Evolutionary conservation across 495 filamentous ascomycete species (phyloP).

Genomic region (Penicillium waksmanii): DNA sequence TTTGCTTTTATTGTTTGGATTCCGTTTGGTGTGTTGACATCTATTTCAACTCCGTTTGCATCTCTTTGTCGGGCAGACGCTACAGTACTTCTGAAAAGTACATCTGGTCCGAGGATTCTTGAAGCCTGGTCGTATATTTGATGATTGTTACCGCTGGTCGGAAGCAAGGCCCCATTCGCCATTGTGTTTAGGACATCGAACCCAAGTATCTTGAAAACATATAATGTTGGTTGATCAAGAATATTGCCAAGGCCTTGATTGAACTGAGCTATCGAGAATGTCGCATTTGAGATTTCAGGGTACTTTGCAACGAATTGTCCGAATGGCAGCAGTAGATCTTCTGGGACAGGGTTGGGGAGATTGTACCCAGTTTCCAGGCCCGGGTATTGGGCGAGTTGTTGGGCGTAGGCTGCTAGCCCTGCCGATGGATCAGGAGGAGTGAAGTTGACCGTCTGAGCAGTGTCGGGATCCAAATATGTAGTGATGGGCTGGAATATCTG

Average conservation of each 20-base stretch:
- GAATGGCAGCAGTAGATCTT: constrained; percentile 54
- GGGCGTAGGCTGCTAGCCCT: constrained; percentile 41
- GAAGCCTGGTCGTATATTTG: constrained; percentile 46
- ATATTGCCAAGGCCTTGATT: constrained; percentile 45
- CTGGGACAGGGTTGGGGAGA: constrained; percentile 54
- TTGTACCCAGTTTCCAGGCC: constrained; percentile 40
- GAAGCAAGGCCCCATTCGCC: constrained; percentile 24
- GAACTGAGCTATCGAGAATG: constrained; percentile 29
- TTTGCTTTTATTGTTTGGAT: constrained; percentile 42
- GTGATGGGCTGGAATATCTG: constrained; percentile 24
- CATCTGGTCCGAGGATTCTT: constrained; percentile 30
- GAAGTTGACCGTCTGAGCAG: constrained; percentile 45
- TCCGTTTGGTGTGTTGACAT: constrained; percentile 39
- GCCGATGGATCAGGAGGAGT: constrained; percentile 32
- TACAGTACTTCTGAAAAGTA: constrained; percentile 37
- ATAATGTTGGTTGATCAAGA: constrained; percentile 32
- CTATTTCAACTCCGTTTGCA: constrained; percentile 28
- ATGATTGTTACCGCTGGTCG: constrained; percentile 38
- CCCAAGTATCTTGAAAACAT: constrained; percentile 34
- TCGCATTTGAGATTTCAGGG: constrained; percentile 32
- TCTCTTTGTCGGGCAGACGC: constrained; percentile 28
- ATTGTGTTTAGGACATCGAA: constrained; percentile 23
- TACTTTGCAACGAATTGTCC: constrained; percentile 52
- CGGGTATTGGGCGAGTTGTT: constrained; percentile 39
- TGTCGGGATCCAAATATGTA: constrained; percentile 36